Conservation (phyloP, 257 asterid species). For the Lycium barbarum region DNA sequence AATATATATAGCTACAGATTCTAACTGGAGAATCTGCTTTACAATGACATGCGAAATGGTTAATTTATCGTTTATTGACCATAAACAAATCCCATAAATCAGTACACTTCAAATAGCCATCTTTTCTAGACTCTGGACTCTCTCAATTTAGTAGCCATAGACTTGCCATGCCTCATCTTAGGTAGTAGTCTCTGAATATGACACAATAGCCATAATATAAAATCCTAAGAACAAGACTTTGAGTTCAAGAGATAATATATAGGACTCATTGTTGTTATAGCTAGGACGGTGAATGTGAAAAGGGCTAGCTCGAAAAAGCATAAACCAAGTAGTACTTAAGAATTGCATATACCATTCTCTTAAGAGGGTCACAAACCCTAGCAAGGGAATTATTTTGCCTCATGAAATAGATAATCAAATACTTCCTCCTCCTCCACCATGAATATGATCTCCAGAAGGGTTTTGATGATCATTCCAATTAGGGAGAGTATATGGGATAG, state of each 20-base stretch:
- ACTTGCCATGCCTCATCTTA: conserved; percentile 24
- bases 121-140: neutral
- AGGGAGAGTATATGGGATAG: conserved; percentile 38
- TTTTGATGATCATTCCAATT: conserved; percentile 39
- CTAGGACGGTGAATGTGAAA: conserved; percentile 37
- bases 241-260: conserved; percentile 27
- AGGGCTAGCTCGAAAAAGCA: conserved; percentile 32
- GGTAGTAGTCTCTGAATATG: neutral
- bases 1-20: conserved; percentile 33
- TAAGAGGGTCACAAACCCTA: conserved; percentile 29
- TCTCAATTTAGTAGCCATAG: conserved; percentile 5
- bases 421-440: conserved; percentile 39
- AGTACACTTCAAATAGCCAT: conserved; percentile 23
- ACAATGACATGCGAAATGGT: conserved; percentile 31
- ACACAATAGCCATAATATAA: conserved; percentile 15
- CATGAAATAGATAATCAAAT: conserved; percentile 1
- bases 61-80: conserved; percentile 35
- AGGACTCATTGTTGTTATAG: conserved; percentile 38
- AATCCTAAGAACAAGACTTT: neutral
- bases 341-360: too few species aligned
- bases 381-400: neutral
- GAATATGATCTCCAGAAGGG: conserved; percentile 26
- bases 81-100: conserved; percentile 37
- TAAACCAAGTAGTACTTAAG: conserved; percentile 16
- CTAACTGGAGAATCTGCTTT: conserved; percentile 46